A percentile compares a stretch with the other conserved stretches of the same genome.
These are phyloP conservation scores for Aeschynomene evenia DNA, from an alignment of 306 rosid genomes.

Conservation along the genomic window DNA sequence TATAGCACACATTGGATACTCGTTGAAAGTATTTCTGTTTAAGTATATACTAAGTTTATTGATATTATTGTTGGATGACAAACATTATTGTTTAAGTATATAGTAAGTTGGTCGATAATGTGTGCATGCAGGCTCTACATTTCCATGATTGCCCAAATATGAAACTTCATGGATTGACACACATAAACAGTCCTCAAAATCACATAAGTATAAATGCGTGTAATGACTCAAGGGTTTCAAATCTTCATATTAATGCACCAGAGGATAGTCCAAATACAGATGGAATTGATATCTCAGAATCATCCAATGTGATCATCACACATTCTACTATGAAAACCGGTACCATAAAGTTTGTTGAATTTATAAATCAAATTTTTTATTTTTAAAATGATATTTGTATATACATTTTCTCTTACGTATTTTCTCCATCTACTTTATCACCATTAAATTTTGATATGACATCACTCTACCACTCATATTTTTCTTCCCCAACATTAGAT, in stretches of 20 bases:
- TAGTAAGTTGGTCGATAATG: not conserved
- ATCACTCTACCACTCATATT: too few species aligned
- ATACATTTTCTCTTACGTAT: too few species aligned
- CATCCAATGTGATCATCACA: slow-evolving; percentile 22
- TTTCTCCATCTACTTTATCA: too few species aligned
- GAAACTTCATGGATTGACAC: slow-evolving; percentile 1
- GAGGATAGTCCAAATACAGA: slow-evolving; percentile 57
- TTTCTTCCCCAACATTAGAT: too few species aligned
- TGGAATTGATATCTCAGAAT: slow-evolving; percentile 40
- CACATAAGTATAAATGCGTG: slow-evolving; percentile 37
- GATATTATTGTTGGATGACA: too few species aligned
- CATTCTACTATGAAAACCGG: slow-evolving; percentile 37
- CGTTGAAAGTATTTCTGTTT: too few species aligned
- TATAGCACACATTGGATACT: too few species aligned
- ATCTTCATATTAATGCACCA: slow-evolving; percentile 42
- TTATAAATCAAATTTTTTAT: too few species aligned
- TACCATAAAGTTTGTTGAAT: not conserved
- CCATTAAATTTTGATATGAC: too few species aligned
- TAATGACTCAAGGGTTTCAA: not conserved
- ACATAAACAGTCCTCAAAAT: slow-evolving; percentile 33
- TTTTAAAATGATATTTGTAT: too few species aligned
- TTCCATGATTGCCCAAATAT: slow-evolving; percentile 25
- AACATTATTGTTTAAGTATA: too few species aligned
- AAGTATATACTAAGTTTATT: too few species aligned
- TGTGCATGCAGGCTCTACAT: slow-evolving; percentile 37